Percentiles rank a stretch among this genome's conserved stretches.
phyloP scores from a whole-genome alignment of 768 basidiomycete genomes.

The Rubroboletus satanas region DNA sequence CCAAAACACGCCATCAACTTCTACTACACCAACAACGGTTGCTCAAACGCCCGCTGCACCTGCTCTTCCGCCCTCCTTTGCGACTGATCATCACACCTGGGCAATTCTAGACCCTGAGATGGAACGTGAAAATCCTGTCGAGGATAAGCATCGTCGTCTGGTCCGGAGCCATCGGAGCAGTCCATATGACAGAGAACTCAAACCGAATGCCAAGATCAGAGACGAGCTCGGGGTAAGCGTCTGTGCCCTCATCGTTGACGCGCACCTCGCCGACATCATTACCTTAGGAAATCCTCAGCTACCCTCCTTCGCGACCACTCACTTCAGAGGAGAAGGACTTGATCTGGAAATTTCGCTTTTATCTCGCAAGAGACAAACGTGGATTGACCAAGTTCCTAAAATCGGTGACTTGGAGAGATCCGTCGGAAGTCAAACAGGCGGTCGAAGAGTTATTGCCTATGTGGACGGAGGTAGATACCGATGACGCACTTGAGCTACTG shows the following conservation, averaged over 20 bases:
- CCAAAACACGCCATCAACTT: slow-evolving; percentile 38
- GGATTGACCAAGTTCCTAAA: slow-evolving; percentile 97
- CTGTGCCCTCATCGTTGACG: neutral
- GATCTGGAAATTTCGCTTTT: slow-evolving; percentile 99
- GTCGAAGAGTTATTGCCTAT: slow-evolving; percentile 92
- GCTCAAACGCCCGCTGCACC: slow-evolving; percentile 39
- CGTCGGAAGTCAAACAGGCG: slow-evolving; percentile 94
- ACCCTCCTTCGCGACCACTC: slow-evolving; percentile 84
- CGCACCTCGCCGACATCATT: neutral
- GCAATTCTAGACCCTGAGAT: slow-evolving; percentile 88
- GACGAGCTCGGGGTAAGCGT: slow-evolving; percentile 82
- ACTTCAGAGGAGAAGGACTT: slow-evolving; percentile 92
- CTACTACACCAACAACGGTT: slow-evolving; percentile 38
- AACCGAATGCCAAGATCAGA: slow-evolving; percentile 93
- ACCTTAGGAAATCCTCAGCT: slow-evolving; percentile 77
- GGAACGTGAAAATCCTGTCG: slow-evolving; percentile 90
- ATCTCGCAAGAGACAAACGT: slow-evolving; percentile 85
- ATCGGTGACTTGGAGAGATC: slow-evolving; percentile 96
- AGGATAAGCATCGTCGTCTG: slow-evolving; percentile 92
- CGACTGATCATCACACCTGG: slow-evolving; percentile 76
- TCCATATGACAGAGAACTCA: slow-evolving; percentile 91
- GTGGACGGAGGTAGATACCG: slow-evolving; percentile 97
- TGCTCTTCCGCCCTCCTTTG: slow-evolving; percentile 46
- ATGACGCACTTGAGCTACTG: slow-evolving; percentile 92
- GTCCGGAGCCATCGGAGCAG: slow-evolving; percentile 94